Percentiles rank a stretch among this genome's conserved stretches.
Evolutionary conservation across 2,329 filamentous ascomycete genomes (phyloP).

Genomic region (Aspergillus nomiae): DNA sequence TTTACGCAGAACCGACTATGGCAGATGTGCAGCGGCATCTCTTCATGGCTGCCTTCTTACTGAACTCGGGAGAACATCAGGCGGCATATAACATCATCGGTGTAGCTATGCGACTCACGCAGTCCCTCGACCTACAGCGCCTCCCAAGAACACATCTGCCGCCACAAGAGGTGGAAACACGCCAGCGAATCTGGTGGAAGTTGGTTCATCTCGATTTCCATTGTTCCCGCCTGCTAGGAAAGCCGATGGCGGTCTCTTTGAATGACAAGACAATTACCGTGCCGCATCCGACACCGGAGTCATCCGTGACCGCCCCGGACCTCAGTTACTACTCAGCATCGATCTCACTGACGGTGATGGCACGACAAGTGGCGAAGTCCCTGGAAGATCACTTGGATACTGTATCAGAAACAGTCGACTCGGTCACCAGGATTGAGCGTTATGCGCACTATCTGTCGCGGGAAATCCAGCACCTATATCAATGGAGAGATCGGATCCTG

Average conservation of each 20-base stretch:
- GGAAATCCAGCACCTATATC: background rate
- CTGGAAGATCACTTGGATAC: background rate
- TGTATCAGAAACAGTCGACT: background rate
- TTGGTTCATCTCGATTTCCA: background rate
- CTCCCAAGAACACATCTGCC: background rate
- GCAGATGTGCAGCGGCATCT: constrained; percentile 22
- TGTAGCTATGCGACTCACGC: constrained; percentile 18
- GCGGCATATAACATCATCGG: constrained; percentile 28
- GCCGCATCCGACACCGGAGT: background rate
- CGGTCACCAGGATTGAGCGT: background rate
- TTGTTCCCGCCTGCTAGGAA: background rate
- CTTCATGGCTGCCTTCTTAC: constrained; percentile 23
- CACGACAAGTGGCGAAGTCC: background rate
- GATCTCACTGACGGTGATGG: background rate
- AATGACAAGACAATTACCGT: background rate
- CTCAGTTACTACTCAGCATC: background rate
- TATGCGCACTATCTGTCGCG: background rate
- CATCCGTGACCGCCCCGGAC: background rate
- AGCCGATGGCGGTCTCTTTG: background rate
- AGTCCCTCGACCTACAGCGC: background rate
- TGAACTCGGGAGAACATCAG: constrained; percentile 20
- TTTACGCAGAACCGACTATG: constrained; percentile 18
- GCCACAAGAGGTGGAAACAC: background rate
- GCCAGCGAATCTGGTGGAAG: background rate
- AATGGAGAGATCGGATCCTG: background rate